Percentiles rank a stretch among this genome's conserved stretches.
phyloP scores from a whole-genome alignment of 75 land plant genomes.

The Selaginella tamariscina region DNA sequence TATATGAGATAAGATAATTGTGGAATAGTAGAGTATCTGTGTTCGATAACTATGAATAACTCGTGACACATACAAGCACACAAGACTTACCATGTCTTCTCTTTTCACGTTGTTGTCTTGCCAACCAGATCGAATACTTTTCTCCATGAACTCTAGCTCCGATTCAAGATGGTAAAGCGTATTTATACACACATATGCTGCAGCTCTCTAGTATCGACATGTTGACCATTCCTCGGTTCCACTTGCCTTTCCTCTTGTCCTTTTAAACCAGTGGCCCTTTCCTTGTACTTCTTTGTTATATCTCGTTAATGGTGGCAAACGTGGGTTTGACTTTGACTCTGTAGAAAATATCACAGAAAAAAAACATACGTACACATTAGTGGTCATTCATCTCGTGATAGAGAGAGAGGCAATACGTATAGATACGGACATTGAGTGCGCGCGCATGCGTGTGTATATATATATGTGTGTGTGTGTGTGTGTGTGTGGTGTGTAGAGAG shows the following conservation, averaged over 20 bases:
- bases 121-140: constrained; percentile 1
- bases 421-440: too few species aligned
- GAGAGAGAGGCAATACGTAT: background rate
- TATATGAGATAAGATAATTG: too few species aligned
- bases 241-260: background rate
- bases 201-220: background rate
- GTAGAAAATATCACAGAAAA: background rate
- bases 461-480: too few species aligned
- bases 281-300: background rate
- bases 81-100: too few species aligned
- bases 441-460: too few species aligned
- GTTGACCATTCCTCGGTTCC: background rate
- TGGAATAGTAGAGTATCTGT: too few species aligned
- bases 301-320: background rate
- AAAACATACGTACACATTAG: too few species aligned
- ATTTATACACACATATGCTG: constrained; percentile 7
- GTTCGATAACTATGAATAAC: too few species aligned
- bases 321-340: background rate
- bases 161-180: background rate
- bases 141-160: constrained; percentile 7
- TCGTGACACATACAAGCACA: too few species aligned
- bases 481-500: background rate
- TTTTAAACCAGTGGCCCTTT: background rate
- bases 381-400: too few species aligned
- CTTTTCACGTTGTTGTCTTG: constrained; percentile 2